Percentiles rank a stretch among this genome's conserved stretches.
These are phyloP conservation scores for Discostella pseudostelligera DNA, from an alignment of 108 stramenopile genomes.

Conservation along the genomic window DNA sequence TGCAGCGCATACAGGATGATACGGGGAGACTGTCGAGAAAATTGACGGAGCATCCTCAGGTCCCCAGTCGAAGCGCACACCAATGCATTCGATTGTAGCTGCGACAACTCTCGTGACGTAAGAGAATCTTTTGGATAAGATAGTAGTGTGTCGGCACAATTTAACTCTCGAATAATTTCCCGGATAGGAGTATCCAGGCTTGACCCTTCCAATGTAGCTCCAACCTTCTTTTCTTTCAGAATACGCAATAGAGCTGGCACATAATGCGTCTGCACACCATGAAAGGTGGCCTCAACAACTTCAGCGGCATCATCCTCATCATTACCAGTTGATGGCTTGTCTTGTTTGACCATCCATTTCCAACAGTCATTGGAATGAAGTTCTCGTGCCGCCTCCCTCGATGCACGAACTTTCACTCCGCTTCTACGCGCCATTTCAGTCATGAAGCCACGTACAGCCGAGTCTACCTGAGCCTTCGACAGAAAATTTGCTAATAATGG, in stretches of 20 bases:
- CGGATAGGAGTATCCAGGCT: slow-evolving; percentile 47
- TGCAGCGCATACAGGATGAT: slow-evolving; percentile 51
- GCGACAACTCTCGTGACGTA: slow-evolving; percentile 6
- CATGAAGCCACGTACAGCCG: slow-evolving; percentile 67
- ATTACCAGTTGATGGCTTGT: slow-evolving; percentile 7
- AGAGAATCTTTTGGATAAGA: background rate
- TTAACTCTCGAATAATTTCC: slow-evolving; percentile 47
- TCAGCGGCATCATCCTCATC: too few relatives aligned
- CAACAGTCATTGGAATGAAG: slow-evolving; percentile 57
- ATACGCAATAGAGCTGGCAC: slow-evolving; percentile 38
- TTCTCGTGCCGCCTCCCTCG: slow-evolving; percentile 61
- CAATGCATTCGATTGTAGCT: slow-evolving; percentile 38
- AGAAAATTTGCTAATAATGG: slow-evolving; percentile 72
- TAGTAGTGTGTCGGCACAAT: slow-evolving; percentile 16
- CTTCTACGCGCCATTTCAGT: slow-evolving; percentile 69
- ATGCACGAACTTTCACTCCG: slow-evolving; percentile 68
- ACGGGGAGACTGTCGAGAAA: slow-evolving; percentile 44
- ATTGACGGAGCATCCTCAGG: slow-evolving; percentile 34
- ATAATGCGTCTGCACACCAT: slow-evolving; percentile 48
- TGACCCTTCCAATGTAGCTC: slow-evolving; percentile 41
- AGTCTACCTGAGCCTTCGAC: slow-evolving; percentile 48
- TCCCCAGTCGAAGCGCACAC: slow-evolving; percentile 46
- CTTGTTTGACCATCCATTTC: slow-evolving; percentile 34
- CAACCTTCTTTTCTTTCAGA: slow-evolving; percentile 48
- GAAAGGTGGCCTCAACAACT: slow-evolving; percentile 41